Evolutionary conservation across 352 stramenopile species (phyloP).

Genomic region (Achlya hypogyna): DNA sequence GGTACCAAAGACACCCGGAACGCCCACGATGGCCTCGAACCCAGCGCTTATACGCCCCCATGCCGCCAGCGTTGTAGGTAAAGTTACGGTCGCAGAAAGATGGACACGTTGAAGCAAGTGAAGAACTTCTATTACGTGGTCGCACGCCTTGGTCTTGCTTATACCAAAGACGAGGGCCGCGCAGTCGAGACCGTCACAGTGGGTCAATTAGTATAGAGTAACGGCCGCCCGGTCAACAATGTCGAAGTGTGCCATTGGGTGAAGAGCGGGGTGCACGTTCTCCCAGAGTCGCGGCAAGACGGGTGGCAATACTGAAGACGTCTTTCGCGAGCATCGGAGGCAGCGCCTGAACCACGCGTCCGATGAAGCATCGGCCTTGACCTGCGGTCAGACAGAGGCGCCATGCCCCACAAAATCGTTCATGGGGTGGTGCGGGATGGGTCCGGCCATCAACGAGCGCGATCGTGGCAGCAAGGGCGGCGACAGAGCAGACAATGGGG

Average conservation of each 20-base stretch:
- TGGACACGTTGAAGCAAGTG: conserved; percentile 1
- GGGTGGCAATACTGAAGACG: too few species aligned
- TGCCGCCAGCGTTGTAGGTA: background rate
- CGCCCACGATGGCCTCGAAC: background rate
- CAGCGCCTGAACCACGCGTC: background rate
- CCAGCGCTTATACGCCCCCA: background rate
- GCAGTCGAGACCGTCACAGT: background rate
- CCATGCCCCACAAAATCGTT: background rate
- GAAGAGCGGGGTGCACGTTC: background rate
- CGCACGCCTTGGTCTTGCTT: conserved; percentile 8
- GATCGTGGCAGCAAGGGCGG: background rate
- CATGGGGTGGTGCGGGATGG: background rate
- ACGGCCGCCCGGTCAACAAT: background rate
- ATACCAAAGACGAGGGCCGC: conserved; percentile 3
- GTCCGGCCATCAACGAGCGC: background rate
- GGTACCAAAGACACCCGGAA: conserved; percentile 12
- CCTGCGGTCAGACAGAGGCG: background rate
- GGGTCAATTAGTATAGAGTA: conserved; percentile 1
- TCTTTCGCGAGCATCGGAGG: background rate
- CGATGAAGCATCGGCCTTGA: background rate
- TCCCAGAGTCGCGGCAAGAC: background rate
- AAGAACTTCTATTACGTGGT: conserved; percentile 3
- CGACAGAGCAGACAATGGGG: too few species aligned
- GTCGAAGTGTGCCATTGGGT: background rate
- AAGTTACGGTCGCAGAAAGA: background rate